phyloP scores from a whole-genome alignment of 2,329 filamentous ascomycete species.

The Aspergillus latus region DNA sequence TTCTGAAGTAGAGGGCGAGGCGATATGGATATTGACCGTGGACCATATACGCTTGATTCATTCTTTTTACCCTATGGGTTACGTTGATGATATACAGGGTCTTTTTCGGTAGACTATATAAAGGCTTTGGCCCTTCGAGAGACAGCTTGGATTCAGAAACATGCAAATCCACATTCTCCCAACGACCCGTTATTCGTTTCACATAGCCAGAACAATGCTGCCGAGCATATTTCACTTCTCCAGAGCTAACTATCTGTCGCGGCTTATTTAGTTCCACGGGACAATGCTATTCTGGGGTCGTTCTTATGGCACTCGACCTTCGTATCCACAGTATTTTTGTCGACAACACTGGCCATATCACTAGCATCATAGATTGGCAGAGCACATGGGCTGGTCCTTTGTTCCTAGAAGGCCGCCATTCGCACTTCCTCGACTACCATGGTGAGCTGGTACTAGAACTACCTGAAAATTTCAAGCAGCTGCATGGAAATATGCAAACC shows the following conservation, averaged over 20 bases:
- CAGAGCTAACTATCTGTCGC: conserved; percentile 31
- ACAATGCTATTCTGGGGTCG: conserved; percentile 24
- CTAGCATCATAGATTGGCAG: conserved; percentile 47
- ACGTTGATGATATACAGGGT: conserved; percentile 26
- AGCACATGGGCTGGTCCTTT: conserved; percentile 29
- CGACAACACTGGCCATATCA: conserved; percentile 31
- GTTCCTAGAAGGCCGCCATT: conserved; percentile 21
- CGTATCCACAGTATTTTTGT: conserved; percentile 42
- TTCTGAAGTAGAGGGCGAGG: conserved; percentile 39
- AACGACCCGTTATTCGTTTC: conserved; percentile 23
- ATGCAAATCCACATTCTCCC: conserved; percentile 24
- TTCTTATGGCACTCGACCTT: conserved; percentile 44
- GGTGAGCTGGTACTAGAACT: conserved; percentile 20
- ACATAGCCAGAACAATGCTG: conserved; percentile 27
- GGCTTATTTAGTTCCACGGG: conserved; percentile 30
- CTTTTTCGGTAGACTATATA: conserved; percentile 32
- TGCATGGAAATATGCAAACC: conserved; percentile 5
- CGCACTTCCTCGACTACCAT: conserved; percentile 17
- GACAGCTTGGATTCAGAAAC: conserved; percentile 35
- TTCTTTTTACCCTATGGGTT: neutral
- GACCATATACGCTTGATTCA: conserved; percentile 37
- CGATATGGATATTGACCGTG: conserved; percentile 37
- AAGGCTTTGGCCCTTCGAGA: conserved; percentile 33
- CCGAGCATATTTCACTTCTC: conserved; percentile 33
- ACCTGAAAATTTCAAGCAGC: conserved; percentile 24